Conservation (phyloP, 176 grass and related monocot species). For the Carex cristatella region DNA sequence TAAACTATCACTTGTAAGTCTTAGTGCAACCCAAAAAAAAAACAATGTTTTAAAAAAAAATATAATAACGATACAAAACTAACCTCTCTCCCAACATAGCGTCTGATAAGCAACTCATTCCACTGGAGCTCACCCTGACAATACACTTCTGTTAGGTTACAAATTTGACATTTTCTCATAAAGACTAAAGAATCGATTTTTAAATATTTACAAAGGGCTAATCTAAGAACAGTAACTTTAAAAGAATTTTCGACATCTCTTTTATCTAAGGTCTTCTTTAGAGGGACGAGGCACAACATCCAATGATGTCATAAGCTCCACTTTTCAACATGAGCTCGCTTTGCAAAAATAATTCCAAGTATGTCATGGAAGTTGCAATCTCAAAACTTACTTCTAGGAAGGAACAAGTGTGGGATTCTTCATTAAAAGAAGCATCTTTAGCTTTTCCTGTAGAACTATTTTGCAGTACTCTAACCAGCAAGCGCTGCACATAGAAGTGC, state of each 20-base stretch:
- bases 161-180: constrained; percentile 12
- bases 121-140: constrained; percentile 69
- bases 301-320: background rate
- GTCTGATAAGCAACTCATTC: constrained; percentile 69
- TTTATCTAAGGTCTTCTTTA: background rate
- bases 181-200: background rate
- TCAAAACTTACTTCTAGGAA: constrained; percentile 48
- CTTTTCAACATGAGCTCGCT: background rate
- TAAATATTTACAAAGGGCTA: background rate
- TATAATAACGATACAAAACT: background rate
- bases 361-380: background rate
- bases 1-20: background rate
- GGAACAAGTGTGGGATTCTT: constrained; percentile 28
- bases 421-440: constrained; percentile 20
- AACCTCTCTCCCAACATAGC: constrained; percentile 84
- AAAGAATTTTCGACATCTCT: background rate
- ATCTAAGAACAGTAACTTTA: background rate
- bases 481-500: constrained; percentile 37
- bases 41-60: background rate
- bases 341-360: constrained; percentile 9
- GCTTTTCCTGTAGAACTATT: constrained; percentile 8
- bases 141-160: constrained; percentile 11
- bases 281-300: background rate
- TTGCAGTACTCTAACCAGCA: constrained; percentile 48
- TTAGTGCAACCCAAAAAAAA: background rate